Evolutionary conservation across 2,329 filamentous ascomycete genomes (phyloP), one percentile per base, ranked within the genome.

Genomic region (Exophiala phaeomuriformis): DNA sequence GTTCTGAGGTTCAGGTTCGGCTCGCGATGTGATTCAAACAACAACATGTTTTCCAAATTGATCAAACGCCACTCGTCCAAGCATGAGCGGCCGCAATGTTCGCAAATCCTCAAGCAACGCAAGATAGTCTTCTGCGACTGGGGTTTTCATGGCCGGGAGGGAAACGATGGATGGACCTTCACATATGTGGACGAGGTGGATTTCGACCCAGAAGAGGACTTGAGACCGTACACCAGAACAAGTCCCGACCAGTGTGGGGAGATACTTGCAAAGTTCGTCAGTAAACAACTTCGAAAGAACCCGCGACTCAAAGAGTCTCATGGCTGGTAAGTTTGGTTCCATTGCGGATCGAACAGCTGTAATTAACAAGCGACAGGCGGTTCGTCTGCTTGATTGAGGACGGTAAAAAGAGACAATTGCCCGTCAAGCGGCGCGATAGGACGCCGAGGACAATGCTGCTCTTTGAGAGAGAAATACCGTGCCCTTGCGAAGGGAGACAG

Each of bases 71-170:
- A 31, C n/a, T 49, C 51, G 3, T 29, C 12, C 12, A 48, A 42
- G 29, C 6, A 10, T 42, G 12, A 51, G 12, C 9, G 41, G 5
- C 47, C 12, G 28, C 47, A 50, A 43, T 55, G 52, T 37, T 37
- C 47, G 12, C 40, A 51, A 36, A 9, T 28, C 4, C 19, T 28
- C 9, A 30, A 27, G n/a, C 30, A 55, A 37, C 47, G 52, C 8
- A 55, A 47, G 47, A 55, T 55, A 12, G 52, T 55, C 27, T 55
- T 55, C 41, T 55, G 52, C 32, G 52, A 55, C 19, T 55, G 47
- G 47, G 52, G 47, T 1, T 55, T 49, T 27, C 52, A 55, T 55
- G 47, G 41, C 7, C 47, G 52, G 35, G 31, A 41, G 10, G 36
- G 39, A 5, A 55, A 51, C 19, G 33, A 54, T 19, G 52, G 52